Conservation (phyloP, 306 rosid genomes). For the Betula pendula region DNA sequence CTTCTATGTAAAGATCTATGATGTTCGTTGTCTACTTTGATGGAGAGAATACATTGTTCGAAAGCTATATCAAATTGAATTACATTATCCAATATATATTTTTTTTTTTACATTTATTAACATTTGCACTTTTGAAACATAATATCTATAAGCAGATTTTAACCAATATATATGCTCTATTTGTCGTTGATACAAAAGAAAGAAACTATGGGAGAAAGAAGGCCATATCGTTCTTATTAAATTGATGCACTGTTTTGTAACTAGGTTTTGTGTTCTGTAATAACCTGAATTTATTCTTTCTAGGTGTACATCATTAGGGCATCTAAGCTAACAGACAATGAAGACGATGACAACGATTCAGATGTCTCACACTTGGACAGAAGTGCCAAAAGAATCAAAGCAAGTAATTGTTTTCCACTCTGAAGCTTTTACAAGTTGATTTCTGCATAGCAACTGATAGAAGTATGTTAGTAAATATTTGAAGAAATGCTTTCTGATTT, state of each 20-base stretch:
- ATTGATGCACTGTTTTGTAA: no score
- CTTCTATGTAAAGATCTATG: not conserved
- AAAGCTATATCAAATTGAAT: no score
- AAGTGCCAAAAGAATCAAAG: slow-evolving; percentile 31
- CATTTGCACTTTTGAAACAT: no score
- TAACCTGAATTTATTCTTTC: not conserved
- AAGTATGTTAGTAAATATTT: not conserved
- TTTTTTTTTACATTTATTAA: no score
- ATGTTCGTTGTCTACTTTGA: not conserved
- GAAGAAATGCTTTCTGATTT: not conserved
- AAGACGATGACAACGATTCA: slow-evolving; percentile 12
- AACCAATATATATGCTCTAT: no score
- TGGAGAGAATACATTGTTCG: no score
- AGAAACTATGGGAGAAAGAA: no score
- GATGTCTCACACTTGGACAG: slow-evolving; percentile 19
- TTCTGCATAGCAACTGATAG: not conserved
- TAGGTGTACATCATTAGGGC: slow-evolving; percentile 40
- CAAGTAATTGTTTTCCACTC: slow-evolving; percentile 18
- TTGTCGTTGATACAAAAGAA: no score
- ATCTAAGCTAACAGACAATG: slow-evolving; percentile 5
- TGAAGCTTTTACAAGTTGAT: not conserved
- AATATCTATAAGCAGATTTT: no score
- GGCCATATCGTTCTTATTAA: no score
- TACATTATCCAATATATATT: no score
- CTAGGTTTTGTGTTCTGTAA: no score